Evolutionary conservation across 108 stramenopile species (phyloP).

Genomic region (Skeletonema grethae): DNA sequence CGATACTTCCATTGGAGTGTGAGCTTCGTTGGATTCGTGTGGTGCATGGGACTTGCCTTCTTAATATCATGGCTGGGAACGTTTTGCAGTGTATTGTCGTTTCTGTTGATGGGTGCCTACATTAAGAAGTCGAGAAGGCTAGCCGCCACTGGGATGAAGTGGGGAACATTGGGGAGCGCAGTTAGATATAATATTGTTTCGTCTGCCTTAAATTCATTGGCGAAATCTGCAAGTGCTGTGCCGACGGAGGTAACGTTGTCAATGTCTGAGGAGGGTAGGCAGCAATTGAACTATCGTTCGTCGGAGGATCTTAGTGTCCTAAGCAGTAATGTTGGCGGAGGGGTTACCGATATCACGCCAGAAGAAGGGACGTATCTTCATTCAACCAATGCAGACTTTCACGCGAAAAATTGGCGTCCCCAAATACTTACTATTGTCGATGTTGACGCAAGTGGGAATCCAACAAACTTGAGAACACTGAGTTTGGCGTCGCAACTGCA

Average conservation of each 20-base stretch:
- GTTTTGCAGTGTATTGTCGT: conserved; percentile 6
- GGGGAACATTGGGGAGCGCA: conserved; percentile 50
- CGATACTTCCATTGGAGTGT: conserved; percentile 77
- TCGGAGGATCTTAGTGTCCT: conserved; percentile 1
- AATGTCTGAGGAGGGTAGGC: neutral
- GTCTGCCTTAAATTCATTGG: conserved; percentile 29
- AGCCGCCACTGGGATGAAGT: conserved; percentile 32
- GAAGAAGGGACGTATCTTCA: conserved; percentile 38
- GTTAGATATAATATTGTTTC: conserved; percentile 50
- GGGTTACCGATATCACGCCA: neutral
- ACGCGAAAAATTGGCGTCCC: conserved; percentile 86
- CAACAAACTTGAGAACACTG: conserved; percentile 55
- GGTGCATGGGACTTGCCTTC: conserved; percentile 75
- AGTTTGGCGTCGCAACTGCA: conserved; percentile 71
- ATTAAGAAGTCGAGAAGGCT: conserved; percentile 41
- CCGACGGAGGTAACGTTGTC: conserved; percentile 7
- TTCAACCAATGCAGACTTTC: conserved; percentile 35
- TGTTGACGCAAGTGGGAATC: conserved; percentile 60
- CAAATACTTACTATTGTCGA: conserved; percentile 74
- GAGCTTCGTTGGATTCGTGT: conserved; percentile 63
- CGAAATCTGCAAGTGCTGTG: conserved; percentile 18
- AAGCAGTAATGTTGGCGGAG: conserved; percentile 1
- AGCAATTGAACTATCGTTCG: neutral
- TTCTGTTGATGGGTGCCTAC: conserved; percentile 57
- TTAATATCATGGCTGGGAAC: conserved; percentile 19